Percentiles rank a stretch among this genome's conserved stretches.
phyloP scores from a whole-genome alignment of 805 yeast genomes.

The Saturnispora besseyi region DNA sequence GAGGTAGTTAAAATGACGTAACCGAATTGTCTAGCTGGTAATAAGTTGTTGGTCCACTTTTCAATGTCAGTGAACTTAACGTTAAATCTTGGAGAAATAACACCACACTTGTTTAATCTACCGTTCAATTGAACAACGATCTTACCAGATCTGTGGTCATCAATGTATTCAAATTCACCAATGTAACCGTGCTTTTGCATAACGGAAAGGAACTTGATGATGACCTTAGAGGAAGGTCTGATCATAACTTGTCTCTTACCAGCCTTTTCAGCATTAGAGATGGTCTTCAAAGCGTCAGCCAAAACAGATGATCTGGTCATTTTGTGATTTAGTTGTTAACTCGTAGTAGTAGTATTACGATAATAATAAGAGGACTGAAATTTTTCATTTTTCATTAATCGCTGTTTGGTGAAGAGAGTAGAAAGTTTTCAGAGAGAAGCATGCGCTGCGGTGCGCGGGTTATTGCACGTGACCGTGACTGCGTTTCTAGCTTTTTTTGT shows the following conservation, averaged over 20 bases:
- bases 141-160: slow-evolving; percentile 99
- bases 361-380: background rate
- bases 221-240: slow-evolving; percentile 98
- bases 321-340: slow-evolving; percentile 12
- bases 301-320: slow-evolving; percentile 98
- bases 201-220: slow-evolving; percentile 92
- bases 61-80: slow-evolving; percentile 91
- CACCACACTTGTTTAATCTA: slow-evolving; percentile 98
- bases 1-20: slow-evolving; percentile 96
- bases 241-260: slow-evolving; percentile 98
- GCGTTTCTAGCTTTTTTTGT: background rate
- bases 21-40: slow-evolving; percentile 99
- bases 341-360: background rate
- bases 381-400: background rate
- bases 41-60: slow-evolving; percentile 97
- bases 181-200: slow-evolving; percentile 98
- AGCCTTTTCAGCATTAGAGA: slow-evolving; percentile 98
- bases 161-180: slow-evolving; percentile 97
- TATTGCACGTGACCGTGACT: background rate
- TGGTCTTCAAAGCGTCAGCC: slow-evolving; percentile 97
- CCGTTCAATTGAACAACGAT: slow-evolving; percentile 96
- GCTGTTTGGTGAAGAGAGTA: background rate
- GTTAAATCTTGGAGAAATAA: slow-evolving; percentile 97
- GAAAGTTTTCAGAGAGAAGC: background rate
- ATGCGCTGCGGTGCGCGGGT: slow-evolving; percentile 2